Conservation (phyloP, 495 filamentous ascomycete species). For the Neurospora sp. region DNA sequence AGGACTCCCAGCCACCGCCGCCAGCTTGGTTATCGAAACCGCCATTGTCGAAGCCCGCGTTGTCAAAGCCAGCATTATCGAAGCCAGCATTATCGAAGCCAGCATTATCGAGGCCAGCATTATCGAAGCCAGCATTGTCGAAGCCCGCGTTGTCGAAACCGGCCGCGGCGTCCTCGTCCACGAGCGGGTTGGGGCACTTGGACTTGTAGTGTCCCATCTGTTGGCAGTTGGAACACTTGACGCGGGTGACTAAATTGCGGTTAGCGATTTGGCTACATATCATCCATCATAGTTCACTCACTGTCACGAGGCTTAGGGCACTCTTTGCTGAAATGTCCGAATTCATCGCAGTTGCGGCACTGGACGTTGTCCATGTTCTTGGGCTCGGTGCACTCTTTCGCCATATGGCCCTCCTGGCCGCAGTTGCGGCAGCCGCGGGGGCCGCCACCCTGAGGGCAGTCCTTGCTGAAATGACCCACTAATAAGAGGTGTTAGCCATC, state of each 20-base stretch:
- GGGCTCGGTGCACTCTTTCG: constrained; percentile 41
- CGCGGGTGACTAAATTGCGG: constrained; percentile 38
- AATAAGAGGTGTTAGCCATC: constrained; percentile 5
- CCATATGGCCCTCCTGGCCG: constrained; percentile 54
- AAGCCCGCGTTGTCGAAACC: constrained; percentile 3
- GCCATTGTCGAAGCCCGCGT: constrained; percentile 1
- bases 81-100: neutral
- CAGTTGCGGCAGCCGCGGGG: constrained; percentile 60
- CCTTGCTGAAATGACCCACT: constrained; percentile 77
- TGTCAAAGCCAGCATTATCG: neutral
- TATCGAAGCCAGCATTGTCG: neutral
- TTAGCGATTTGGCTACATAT: constrained; percentile 25
- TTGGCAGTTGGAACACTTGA: constrained; percentile 68
- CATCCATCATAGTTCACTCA: constrained; percentile 17
- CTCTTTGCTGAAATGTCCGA: constrained; percentile 61
- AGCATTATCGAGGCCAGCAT: neutral
- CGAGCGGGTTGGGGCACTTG: constrained; percentile 45
- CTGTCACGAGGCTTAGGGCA: constrained; percentile 72
- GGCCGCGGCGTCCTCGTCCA: constrained; percentile 20
- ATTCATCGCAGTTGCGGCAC: constrained; percentile 70
- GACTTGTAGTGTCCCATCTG: constrained; percentile 63
- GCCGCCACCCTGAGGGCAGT: constrained; percentile 56
- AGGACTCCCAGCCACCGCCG: neutral
- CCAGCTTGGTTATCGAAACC: neutral
- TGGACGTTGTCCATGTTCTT: constrained; percentile 53